Base-by-base conservation (phyloP, 1,284 basidiomycete species). In the Pholiota adiposa region DNA sequence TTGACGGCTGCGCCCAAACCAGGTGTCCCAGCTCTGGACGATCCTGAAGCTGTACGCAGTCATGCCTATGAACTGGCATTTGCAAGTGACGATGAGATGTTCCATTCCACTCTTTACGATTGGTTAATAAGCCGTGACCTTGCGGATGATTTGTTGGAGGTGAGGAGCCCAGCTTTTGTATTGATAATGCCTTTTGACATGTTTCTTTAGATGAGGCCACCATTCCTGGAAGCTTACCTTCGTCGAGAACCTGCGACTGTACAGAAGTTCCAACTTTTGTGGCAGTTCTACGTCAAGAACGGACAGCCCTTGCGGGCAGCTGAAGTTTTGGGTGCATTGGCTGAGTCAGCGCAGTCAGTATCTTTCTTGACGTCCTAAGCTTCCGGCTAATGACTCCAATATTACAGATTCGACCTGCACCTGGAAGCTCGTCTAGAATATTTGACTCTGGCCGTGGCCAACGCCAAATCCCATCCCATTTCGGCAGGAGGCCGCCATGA, bases 231-330 rank as follows among this genome's bases (percentile, higher is more conserved):
- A 76, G 85, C 86, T 12, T 96, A 97, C 75, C 85, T 99, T 29
- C 83, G 84, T 63, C 84, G 92, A 60, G 91, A 93, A 60, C 94
- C 95, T n/a, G 76, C 84, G 1, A 89, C 88, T 0, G 85, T 90
- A 9, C 83, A 92, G 65, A 93, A 97, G 71, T 90, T 89, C 68
- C 94, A 99, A 70, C 75, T 99, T 5, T 77, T 99, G 3, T 99
- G 97, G 97, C 94, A 98, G 71, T 97, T 93, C 76, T 97, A 98
- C 71, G 94, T 97, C 51, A 93, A 96, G 69, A 90, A 93, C 67
- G 91, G 92, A 0, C 89, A 94, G 65, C 91, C 91, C 54, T 73
- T 94, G 48, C 83, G 88, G 40, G 97, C 97, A 1, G 96, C 97
- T 2, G 88, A 93, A 71, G 90, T 97, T 2, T 84, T 99, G 51